Evolutionary conservation across 352 stramenopile genomes (phyloP), one percentile per base, ranked within the genome.

Genomic region (Pythium volutum): DNA sequence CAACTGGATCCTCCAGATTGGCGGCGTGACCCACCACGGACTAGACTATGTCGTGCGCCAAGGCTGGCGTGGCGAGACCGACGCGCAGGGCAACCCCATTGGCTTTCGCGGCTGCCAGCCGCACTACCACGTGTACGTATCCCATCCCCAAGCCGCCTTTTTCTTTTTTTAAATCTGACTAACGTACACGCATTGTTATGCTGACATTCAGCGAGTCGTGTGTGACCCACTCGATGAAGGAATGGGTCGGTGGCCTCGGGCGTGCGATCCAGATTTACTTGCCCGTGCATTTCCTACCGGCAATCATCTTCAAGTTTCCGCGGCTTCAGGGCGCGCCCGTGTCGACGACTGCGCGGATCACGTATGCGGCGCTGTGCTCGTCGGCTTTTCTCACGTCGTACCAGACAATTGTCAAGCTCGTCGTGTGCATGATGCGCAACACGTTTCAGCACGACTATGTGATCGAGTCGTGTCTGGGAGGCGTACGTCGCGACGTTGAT

Each of bases 351-450:
- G 69, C 70, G 14, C 58, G 71, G 4, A 83, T 90, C 54, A 79
- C 77, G 31, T 88, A 85, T 59, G 76, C 80, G 22, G 82, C 79
- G 16, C 68, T 95, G 29, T 87, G 83, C 51, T 95, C 85, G 22
- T 91, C 81, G 36, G 74, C 83, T 11, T 95, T 95, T 54, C 69
- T 95, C 47, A 91, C 85, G 4, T 89, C 86, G 6, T 90, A 93
- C 52, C 82, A 92, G 79, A 90, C 79, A 12, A 53, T 81, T 2
- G 79, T 87, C 31, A 91, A 95, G 66, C 51, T 95, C 26, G 71
- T 86, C 48, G 59, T 95, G 55, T 95, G 85, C 62, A 76, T 73
- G 2, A 64, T 80, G 36, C 83, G 85, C 68, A 93, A 93, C 69
- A 71, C 69, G 16, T 86, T 90, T 52, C 80, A 89, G 31, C 69